Percentiles rank a stretch among this genome's conserved stretches.
These are phyloP conservation scores for Cyclotella sp. DNA, from an alignment of 108 stramenopile species.

Conservation along the genomic window DNA sequence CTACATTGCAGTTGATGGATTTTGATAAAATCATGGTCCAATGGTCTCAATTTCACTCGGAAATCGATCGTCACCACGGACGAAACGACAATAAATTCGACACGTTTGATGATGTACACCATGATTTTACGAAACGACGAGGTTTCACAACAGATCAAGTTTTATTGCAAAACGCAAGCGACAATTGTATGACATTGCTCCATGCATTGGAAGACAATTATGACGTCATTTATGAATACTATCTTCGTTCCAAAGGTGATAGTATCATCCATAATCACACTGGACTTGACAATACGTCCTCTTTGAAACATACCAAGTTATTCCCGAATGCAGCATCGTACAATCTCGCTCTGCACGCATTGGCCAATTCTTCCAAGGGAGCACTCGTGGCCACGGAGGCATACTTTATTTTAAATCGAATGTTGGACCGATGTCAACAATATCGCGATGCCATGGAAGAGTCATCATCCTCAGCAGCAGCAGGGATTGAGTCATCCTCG, in stretches of 20 bases:
- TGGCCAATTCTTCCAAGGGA: constrained; percentile 37
- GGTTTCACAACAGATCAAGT: not conserved
- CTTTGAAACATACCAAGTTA: constrained; percentile 19
- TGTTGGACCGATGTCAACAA: constrained; percentile 37
- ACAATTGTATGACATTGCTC: constrained; percentile 31
- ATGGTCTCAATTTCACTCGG: constrained; percentile 29
- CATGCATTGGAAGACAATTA: constrained; percentile 41
- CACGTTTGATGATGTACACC: not conserved
- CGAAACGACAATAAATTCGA: not conserved
- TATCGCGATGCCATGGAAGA: not conserved
- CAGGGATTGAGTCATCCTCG: not conserved
- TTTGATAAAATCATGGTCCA: constrained; percentile 43
- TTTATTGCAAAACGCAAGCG: constrained; percentile 24
- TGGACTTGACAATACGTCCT: not conserved
- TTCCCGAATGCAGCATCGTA: constrained; percentile 47
- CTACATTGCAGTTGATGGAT: constrained; percentile 43
- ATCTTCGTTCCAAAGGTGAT: not conserved
- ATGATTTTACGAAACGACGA: not conserved
- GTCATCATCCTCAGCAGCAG: not conserved
- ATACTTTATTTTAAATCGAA: constrained; percentile 26
- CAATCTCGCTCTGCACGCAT: constrained; percentile 34
- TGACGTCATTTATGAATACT: constrained; percentile 24
- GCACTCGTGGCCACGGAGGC: constrained; percentile 18
- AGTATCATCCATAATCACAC: not conserved
- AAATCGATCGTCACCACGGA: not conserved